Conservation (phyloP, 441 rosid species). For the Daphne laureola region DNA sequence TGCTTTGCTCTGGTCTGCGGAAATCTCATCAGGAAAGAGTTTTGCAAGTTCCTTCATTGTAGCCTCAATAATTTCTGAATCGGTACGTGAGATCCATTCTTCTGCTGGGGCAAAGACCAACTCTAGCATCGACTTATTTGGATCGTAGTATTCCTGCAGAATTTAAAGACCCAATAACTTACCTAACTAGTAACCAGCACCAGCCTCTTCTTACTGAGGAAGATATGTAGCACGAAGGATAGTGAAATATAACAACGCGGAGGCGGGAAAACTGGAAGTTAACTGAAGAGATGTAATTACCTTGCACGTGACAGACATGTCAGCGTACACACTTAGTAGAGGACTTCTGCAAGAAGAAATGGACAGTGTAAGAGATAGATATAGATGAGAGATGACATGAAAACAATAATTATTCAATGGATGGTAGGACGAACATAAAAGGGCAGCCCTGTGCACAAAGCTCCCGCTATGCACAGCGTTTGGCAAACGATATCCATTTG, state of each 20-base stretch:
- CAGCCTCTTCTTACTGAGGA: neutral
- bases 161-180: constrained; percentile 1
- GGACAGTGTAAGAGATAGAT: neutral
- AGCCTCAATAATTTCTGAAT: constrained; percentile 81
- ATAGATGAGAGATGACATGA: neutral
- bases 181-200: neutral
- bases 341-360: constrained; percentile 57
- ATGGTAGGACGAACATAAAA: too few relatives aligned
- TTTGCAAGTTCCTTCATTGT: constrained; percentile 87
- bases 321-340: constrained; percentile 91
- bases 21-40: constrained; percentile 84
- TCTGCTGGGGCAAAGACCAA: constrained; percentile 94
- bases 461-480: too few relatives aligned
- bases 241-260: too few relatives aligned
- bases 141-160: constrained; percentile 76
- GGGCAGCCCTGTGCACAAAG: too few relatives aligned
- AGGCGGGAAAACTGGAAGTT: too few relatives aligned
- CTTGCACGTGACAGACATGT: constrained; percentile 96
- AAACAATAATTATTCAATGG: too few relatives aligned
- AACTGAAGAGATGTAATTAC: constrained; percentile 24
- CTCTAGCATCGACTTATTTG: constrained; percentile 90
- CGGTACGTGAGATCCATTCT: constrained; percentile 78
- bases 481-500: too few relatives aligned
- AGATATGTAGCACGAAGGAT: too few relatives aligned
- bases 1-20: constrained; percentile 88